Conservation (phyloP, 306 rosid species). For the Vachellia pachyceras region DNA sequence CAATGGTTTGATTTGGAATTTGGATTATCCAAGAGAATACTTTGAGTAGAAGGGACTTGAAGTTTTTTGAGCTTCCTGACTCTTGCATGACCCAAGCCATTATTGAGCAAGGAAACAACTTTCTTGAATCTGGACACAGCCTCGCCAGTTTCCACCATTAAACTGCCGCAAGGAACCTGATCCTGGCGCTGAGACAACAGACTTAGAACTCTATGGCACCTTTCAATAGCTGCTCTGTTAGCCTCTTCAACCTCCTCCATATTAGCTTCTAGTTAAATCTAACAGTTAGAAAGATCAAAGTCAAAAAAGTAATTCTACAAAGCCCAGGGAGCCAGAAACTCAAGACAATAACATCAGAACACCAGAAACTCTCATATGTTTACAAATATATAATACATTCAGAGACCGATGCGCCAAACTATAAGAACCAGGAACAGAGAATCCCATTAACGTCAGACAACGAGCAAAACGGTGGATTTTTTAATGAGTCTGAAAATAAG, state of each 20-base stretch:
- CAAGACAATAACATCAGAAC: conserved; percentile 41
- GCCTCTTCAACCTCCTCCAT: conserved; percentile 93
- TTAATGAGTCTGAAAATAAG: conserved; percentile 39
- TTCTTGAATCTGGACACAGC: conserved; percentile 86
- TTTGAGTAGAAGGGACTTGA: conserved; percentile 63
- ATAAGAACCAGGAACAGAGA: conserved; percentile 46
- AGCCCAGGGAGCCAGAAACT: conserved; percentile 33
- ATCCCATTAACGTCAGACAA: conserved; percentile 55
- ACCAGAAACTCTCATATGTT: conserved; percentile 34
- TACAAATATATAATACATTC: conserved; percentile 45
- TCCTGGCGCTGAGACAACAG: conserved; percentile 73
- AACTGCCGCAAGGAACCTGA: conserved; percentile 62
- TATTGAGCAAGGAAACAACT: conserved; percentile 80
- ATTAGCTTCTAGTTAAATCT: conserved; percentile 32
- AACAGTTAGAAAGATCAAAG: neutral
- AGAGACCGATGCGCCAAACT: conserved; percentile 41
- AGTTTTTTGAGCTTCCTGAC: conserved; percentile 65
- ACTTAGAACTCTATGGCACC: conserved; percentile 77
- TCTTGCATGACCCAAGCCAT: conserved; percentile 86
- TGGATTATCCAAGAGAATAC: conserved; percentile 73
- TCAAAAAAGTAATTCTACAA: conserved; percentile 28
- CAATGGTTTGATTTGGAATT: conserved; percentile 51
- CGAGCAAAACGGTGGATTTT: conserved; percentile 34
- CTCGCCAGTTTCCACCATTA: conserved; percentile 80
- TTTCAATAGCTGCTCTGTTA: conserved; percentile 77